Evolutionary conservation across 2,329 filamentous ascomycete genomes (phyloP).

Genomic region (Diplodia intermedia): DNA sequence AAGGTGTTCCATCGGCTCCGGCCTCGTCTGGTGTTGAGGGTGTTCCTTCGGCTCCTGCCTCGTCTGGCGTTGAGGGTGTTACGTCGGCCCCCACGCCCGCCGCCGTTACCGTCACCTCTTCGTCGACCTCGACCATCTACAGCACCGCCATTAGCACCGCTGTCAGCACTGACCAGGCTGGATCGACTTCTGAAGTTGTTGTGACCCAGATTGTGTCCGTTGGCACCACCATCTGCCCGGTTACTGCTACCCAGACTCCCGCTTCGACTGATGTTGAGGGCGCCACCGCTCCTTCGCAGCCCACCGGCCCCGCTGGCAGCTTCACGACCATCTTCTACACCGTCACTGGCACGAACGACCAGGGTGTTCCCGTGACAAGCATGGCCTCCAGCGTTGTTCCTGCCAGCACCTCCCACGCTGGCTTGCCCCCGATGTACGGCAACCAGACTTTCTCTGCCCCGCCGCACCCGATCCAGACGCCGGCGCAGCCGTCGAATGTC

Average conservation of each 20-base stretch:
- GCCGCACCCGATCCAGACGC: neutral
- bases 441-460: conserved; percentile 19
- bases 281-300: conserved; percentile 1
- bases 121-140: conserved; percentile 49
- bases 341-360: neutral
- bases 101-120: conserved; percentile 32
- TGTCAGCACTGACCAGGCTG: conserved; percentile 4
- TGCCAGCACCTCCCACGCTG: neutral
- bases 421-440: neutral
- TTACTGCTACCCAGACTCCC: conserved; percentile 34
- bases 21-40: too few species aligned
- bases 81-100: too few species aligned
- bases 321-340: conserved; percentile 16
- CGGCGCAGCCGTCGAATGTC: conserved; percentile 13
- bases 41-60: too few species aligned
- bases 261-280: neutral
- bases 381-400: conserved; percentile 15
- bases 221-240: conserved; percentile 33
- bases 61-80: conserved; percentile 1
- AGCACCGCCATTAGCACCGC: conserved; percentile 8
- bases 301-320: conserved; percentile 1
- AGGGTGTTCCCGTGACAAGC: neutral
- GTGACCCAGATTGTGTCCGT: conserved; percentile 18
- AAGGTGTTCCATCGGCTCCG: neutral
- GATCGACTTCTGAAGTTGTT: conserved; percentile 31